phyloP scores from a whole-genome alignment of 2,329 filamentous ascomycete genomes.

The Colletotrichum simmondsii region DNA sequence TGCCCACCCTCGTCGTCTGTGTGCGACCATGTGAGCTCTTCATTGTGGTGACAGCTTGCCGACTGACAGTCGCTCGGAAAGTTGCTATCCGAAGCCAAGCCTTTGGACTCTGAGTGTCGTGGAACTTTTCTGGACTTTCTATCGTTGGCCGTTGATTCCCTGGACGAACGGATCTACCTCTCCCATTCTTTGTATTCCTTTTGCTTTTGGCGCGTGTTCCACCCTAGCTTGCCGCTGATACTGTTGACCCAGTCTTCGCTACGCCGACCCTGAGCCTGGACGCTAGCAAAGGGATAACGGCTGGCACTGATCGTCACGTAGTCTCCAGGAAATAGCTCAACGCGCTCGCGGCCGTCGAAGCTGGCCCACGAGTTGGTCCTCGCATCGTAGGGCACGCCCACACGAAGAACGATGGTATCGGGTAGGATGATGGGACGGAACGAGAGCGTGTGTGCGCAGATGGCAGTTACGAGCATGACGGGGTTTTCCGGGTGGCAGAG shows the following conservation, averaged over 20 bases:
- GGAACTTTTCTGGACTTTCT: neutral
- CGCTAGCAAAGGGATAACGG: constrained; percentile 82
- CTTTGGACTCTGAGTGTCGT: neutral
- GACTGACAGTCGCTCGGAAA: constrained; percentile 7
- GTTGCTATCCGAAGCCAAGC: constrained; percentile 2
- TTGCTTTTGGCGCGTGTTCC: constrained; percentile 84
- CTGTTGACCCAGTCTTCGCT: constrained; percentile 87
- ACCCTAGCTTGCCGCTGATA: constrained; percentile 81
- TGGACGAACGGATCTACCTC: constrained; percentile 28
- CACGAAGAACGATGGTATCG: constrained; percentile 91
- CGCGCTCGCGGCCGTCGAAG: constrained; percentile 91
- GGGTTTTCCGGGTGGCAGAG: constrained; percentile 97
- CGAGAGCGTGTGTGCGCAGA: constrained; percentile 93
- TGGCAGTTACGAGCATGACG: constrained; percentile 92
- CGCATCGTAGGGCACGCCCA: constrained; percentile 95
- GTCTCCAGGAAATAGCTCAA: constrained; percentile 82
- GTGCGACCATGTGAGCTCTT: neutral
- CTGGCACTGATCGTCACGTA: constrained; percentile 88
- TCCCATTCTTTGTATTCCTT: constrained; percentile 68
- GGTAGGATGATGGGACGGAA: constrained; percentile 97
- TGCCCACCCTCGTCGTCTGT: neutral
- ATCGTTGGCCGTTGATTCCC: neutral
- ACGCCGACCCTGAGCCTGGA: constrained; percentile 74
- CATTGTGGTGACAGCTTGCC: neutral
- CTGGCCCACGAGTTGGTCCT: constrained; percentile 94